phyloP scores from a whole-genome alignment of 768 basidiomycete species.

The Leccinum aurantiacum region DNA sequence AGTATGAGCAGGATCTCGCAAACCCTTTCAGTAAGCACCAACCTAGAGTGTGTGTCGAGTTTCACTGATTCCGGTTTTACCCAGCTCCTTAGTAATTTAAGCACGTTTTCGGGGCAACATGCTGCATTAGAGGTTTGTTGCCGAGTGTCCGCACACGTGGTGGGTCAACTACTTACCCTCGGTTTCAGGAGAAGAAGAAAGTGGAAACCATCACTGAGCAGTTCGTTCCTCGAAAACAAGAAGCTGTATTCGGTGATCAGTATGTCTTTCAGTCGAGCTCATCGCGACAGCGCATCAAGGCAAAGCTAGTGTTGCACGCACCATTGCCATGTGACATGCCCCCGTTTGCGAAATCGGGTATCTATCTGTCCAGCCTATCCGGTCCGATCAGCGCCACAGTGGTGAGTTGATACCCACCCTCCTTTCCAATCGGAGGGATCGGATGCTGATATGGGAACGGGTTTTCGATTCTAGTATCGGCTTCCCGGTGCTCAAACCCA shows the following conservation, averaged over 20 bases:
- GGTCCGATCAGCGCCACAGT: constrained; percentile 26
- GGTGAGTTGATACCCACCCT: constrained; percentile 21
- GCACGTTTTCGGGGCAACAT: constrained; percentile 12
- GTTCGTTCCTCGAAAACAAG: constrained; percentile 31
- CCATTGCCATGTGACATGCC: constrained; percentile 28
- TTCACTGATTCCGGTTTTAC: background rate
- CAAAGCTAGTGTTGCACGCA: constrained; percentile 29
- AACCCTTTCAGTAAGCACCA: constrained; percentile 28
- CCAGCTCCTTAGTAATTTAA: constrained; percentile 31
- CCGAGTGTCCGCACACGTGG: constrained; percentile 2
- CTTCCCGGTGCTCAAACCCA: constrained; percentile 28
- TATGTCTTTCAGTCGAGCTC: constrained; percentile 29
- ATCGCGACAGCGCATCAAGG: constrained; percentile 24
- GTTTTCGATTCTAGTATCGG: constrained; percentile 20
- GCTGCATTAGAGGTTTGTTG: constrained; percentile 21
- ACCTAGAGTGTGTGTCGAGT: background rate
- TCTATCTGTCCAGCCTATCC: constrained; percentile 31
- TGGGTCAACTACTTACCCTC: constrained; percentile 2
- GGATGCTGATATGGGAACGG: constrained; percentile 7
- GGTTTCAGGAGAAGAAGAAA: constrained; percentile 21
- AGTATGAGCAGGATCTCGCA: constrained; percentile 35
- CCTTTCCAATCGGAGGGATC: constrained; percentile 1
- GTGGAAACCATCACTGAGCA: constrained; percentile 24
- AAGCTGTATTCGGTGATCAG: constrained; percentile 31
- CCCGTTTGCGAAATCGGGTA: constrained; percentile 34